Evolutionary conservation across 768 basidiomycete genomes (phyloP), one percentile per base, ranked within the genome.

Genomic region (Lactifluus rugatus): DNA sequence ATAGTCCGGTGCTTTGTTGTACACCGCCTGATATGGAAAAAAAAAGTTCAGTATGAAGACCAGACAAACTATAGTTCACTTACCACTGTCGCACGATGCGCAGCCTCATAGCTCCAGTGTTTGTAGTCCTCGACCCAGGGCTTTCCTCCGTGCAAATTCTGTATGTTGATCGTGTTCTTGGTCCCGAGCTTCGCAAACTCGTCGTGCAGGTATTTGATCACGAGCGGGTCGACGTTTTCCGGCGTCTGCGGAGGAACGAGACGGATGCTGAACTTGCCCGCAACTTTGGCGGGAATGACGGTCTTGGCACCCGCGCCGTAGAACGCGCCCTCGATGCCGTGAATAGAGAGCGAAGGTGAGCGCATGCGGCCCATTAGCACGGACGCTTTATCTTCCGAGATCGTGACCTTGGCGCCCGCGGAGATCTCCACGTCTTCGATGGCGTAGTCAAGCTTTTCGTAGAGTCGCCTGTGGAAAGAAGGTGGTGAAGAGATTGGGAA

Each of bases 251-350:
- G 85, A 7, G 94, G 93, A 0, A 96, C 93, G 44, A 88, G 77
- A 76, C 94, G 88, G 70, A 98, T 89, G 66, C 91, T 93, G 77
- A 96, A 98, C 72, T 96, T 96, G 45, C 93, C 93, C 36, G 80
- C 70, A 10, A 88, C 90, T 58, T 84, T 84, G 32, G 92, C 91
- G 0, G 94, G 94, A 57, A 97, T 98, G 66, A 97, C 94, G 0
- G 94, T 97, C 81, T 92, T 93, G 19, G 79, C 81, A 2, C 90
- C 91, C 0, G 81, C 78, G 0, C 81, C 83, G 54, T 81, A 89
- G 76, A 94, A 96, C 1, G 93, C 95, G 49, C 94, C 93, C 71
- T 96, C 90, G 66, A 98, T 94, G 11, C 95, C 95, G 69, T 98
- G 94, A 25, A 98, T 73, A 2, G 91, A 93, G 61, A 98, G 78